phyloP scores from a whole-genome alignment of 805 yeast species.

The Ogataea neopini region DNA sequence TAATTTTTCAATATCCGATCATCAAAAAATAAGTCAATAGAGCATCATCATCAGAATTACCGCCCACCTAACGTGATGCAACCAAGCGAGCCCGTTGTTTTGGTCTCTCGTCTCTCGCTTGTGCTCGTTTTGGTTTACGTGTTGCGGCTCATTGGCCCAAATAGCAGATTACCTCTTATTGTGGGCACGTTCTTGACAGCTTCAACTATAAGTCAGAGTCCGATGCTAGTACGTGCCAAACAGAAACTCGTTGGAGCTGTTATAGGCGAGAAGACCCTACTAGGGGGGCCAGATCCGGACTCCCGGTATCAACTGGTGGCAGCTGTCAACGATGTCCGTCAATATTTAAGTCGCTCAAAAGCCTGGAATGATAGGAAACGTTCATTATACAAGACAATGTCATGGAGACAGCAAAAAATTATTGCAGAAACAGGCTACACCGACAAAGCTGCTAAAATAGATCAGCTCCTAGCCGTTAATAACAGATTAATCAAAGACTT shows the following conservation, averaged over 20 bases:
- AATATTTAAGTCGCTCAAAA: conserved; percentile 42
- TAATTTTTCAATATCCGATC: too few species aligned
- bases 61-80: background rate
- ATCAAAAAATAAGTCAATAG: too few species aligned
- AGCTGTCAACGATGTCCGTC: conserved; percentile 49
- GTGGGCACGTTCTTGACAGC: conserved; percentile 32
- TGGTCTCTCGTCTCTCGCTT: conserved; percentile 33
- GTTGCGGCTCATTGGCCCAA: conserved; percentile 29
- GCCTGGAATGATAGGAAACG: conserved; percentile 48
- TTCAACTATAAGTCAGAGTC: conserved; percentile 29
- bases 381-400: conserved; percentile 45
- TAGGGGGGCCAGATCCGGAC: conserved; percentile 10
- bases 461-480: conserved; percentile 49
- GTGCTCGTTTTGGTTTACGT: conserved; percentile 25
- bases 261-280: background rate
- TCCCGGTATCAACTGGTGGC: conserved; percentile 33
- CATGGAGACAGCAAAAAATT: conserved; percentile 56
- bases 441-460: conserved; percentile 51
- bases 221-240: conserved; percentile 24
- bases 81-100: conserved; percentile 17
- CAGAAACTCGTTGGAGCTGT: conserved; percentile 11
- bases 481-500: conserved; percentile 47
- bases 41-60: too few species aligned
- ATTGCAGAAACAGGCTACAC: conserved; percentile 55
- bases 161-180: conserved; percentile 22